phyloP scores from a whole-genome alignment of 2,329 filamentous ascomycete species.

The Diatrype stigma region DNA sequence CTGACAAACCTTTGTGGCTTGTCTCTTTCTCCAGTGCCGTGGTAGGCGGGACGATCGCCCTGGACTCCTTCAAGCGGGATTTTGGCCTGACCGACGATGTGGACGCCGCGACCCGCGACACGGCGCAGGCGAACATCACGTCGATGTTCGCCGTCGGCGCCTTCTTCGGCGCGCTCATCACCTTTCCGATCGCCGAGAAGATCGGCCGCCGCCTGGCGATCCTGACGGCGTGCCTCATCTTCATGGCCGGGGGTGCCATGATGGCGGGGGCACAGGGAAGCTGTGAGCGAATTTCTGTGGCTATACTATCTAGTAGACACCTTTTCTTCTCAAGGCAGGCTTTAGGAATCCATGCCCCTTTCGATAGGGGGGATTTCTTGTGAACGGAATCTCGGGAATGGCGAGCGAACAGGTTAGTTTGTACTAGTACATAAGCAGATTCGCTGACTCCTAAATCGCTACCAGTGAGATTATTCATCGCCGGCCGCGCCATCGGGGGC shows the following conservation, averaged over 20 bases:
- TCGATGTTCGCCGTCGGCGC: constrained; percentile 52
- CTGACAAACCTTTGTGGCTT: background rate
- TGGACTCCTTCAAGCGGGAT: constrained; percentile 32
- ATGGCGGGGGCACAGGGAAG: constrained; percentile 40
- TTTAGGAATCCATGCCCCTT: no score
- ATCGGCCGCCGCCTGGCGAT: constrained; percentile 50
- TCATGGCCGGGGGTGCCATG: constrained; percentile 44
- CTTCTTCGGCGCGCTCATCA: constrained; percentile 49
- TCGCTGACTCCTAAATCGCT: no score
- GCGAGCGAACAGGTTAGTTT: no score
- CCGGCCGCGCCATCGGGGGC: constrained; percentile 49
- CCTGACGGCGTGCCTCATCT: constrained; percentile 46
- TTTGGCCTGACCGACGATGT: constrained; percentile 24
- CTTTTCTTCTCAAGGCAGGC: no score
- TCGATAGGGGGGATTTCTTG: no score
- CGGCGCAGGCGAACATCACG: constrained; percentile 31
- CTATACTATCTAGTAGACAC: no score
- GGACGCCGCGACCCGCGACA: constrained; percentile 22
- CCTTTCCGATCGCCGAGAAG: constrained; percentile 50
- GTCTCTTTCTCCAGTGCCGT: constrained; percentile 19
- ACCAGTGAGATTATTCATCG: constrained; percentile 53
- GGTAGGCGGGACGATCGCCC: constrained; percentile 36
- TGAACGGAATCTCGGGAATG: no score
- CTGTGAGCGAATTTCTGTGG: no score
- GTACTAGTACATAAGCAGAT: no score